Evolutionary conservation across 345 rosid genomes (phyloP).

Genomic region (Camelina sativa): DNA sequence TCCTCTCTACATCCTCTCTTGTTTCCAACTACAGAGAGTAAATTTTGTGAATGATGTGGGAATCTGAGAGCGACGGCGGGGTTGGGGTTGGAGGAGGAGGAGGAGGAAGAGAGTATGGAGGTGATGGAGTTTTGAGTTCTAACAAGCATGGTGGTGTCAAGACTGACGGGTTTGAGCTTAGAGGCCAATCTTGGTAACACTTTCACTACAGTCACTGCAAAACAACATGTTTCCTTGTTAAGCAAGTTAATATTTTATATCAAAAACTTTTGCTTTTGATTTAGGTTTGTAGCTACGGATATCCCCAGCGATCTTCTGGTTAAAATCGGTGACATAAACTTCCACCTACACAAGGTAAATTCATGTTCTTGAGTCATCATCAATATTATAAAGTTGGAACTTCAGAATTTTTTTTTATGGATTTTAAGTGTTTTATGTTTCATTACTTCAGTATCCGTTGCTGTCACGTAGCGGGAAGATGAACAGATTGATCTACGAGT

Average conservation of each 20-base stretch:
- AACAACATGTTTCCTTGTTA: conserved; percentile 25
- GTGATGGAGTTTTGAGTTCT: conserved; percentile 70
- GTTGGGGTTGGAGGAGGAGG: conserved; percentile 43
- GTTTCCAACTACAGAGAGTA: conserved; percentile 6
- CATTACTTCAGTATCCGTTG: conserved; percentile 70
- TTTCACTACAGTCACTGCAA: neutral
- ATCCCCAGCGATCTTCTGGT: conserved; percentile 88
- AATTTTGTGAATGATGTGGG: conserved; percentile 67
- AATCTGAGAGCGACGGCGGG: conserved; percentile 72
- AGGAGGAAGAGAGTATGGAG: conserved; percentile 65
- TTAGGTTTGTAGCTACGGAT: conserved; percentile 92
- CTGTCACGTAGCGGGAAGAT: conserved; percentile 93
- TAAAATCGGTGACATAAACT: conserved; percentile 71
- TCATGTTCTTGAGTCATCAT: neutral
- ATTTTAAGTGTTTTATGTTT: neutral
- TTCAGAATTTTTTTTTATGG: neutral
- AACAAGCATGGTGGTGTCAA: conserved; percentile 69
- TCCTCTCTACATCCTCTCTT: conserved; percentile 30
- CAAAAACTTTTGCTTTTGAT: conserved; percentile 10
- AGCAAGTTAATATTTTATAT: conserved; percentile 18
- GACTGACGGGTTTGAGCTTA: conserved; percentile 85
- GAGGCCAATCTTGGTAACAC: conserved; percentile 84
- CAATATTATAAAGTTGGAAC: neutral
- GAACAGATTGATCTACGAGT: conserved; percentile 82
- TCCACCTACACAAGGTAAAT: conserved; percentile 91